phyloP scores from a whole-genome alignment of 164 flowering plant species.

The Taxillus chinensis region DNA sequence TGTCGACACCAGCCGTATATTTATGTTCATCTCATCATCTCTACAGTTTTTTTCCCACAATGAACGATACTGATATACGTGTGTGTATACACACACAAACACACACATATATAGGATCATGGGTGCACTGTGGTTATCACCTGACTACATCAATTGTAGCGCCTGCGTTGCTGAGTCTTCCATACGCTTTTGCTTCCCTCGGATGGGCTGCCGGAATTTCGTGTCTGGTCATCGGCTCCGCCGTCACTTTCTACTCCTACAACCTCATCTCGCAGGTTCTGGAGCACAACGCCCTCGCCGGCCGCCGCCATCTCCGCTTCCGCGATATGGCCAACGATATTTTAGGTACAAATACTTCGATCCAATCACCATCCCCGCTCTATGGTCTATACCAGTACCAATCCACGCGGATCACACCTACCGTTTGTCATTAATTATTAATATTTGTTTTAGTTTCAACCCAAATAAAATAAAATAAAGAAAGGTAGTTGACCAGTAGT shows the following conservation, averaged over 20 bases:
- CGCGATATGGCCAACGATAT: constrained; percentile 83
- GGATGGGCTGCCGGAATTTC: constrained; percentile 70
- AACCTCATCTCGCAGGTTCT: constrained; percentile 71
- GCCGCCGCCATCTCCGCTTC: constrained; percentile 69
- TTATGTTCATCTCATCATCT: too few species aligned
- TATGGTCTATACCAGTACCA: too few species aligned
- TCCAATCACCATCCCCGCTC: too few species aligned
- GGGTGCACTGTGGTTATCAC: constrained; percentile 89
- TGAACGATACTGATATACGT: too few species aligned
- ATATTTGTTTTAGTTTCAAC: too few species aligned
- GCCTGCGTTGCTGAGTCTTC: constrained; percentile 75
- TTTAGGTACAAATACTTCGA: constrained; percentile 34
- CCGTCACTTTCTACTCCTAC: constrained; percentile 81
- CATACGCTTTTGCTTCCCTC: constrained; percentile 60
- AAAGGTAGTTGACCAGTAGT: too few species aligned
- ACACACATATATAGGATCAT: constrained; percentile 71
- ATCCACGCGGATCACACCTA: too few species aligned
- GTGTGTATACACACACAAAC: too few species aligned
- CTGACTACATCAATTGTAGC: constrained; percentile 88
- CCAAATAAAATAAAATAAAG: too few species aligned
- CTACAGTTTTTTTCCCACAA: too few species aligned
- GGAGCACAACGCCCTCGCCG: constrained; percentile 68
- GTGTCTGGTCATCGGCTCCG: constrained; percentile 43
- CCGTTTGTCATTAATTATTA: too few species aligned
- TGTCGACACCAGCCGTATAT: too few species aligned